Percentiles rank a stretch among this genome's conserved stretches.
These are phyloP conservation scores for Berkeleyomyces rouxiae DNA, from an alignment of 2,329 filamentous ascomycete genomes.

Conservation along the genomic window DNA sequence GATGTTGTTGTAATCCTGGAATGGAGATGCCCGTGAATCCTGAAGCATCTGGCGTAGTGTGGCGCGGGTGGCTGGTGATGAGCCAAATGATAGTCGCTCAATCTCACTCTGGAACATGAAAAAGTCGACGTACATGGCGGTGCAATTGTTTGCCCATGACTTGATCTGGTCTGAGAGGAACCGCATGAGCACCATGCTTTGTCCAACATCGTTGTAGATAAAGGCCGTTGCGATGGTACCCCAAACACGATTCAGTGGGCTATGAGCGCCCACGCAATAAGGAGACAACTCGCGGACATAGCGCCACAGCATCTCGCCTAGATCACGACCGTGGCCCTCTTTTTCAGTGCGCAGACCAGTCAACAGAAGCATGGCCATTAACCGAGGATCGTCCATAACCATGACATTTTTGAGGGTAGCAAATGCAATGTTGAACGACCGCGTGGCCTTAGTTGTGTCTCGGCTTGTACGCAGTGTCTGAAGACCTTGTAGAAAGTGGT, in stretches of 20 bases:
- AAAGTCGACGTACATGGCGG: constrained; percentile 9
- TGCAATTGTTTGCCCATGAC: constrained; percentile 4
- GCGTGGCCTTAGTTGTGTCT: constrained; percentile 2
- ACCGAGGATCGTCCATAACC: constrained; percentile 12
- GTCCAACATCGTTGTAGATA: constrained; percentile 11
- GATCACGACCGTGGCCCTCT: constrained; percentile 11
- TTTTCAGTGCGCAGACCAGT: constrained; percentile 12
- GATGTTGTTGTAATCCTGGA: constrained; percentile 8
- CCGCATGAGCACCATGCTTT: constrained; percentile 12
- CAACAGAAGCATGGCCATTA: constrained; percentile 12
- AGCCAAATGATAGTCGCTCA: constrained; percentile 10
- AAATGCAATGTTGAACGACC: constrained; percentile 14
- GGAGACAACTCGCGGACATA: constrained; percentile 11
- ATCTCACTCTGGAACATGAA: constrained; percentile 13
- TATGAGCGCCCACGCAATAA: constrained; percentile 8
- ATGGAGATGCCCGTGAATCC: background rate
- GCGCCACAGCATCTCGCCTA: constrained; percentile 13
- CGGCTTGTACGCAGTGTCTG: constrained; percentile 5
- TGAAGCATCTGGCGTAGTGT: constrained; percentile 8
- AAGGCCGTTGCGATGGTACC: constrained; percentile 10
- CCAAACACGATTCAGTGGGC: constrained; percentile 13
- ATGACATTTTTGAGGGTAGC: constrained; percentile 9
- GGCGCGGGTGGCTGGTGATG: constrained; percentile 6
- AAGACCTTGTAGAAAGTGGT: constrained; percentile 11
- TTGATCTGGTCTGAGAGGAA: constrained; percentile 11